A percentile compares a stretch with the other conserved stretches of the same genome.
phyloP scores from a whole-genome alignment of 2,329 filamentous ascomycete genomes.

The Aspergillus ochraceoroseus region DNA sequence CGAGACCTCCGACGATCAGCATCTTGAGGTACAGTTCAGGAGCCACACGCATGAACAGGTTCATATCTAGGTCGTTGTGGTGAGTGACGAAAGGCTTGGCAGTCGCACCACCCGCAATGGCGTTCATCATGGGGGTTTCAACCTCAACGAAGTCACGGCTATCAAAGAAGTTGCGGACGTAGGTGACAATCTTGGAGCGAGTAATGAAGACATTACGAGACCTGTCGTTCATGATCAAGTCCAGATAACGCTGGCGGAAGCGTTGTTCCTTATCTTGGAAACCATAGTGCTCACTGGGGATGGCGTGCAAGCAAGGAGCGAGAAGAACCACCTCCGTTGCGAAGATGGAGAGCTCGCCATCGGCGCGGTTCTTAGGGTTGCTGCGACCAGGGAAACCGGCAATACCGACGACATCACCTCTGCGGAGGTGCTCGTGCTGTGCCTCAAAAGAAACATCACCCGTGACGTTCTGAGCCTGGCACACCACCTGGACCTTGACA shows the following conservation, averaged over 20 bases:
- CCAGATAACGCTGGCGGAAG: slow-evolving; percentile 87
- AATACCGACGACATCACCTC: slow-evolving; percentile 90
- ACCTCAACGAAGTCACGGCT: slow-evolving; percentile 85
- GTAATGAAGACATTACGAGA: slow-evolving; percentile 79
- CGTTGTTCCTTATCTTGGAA: slow-evolving; percentile 94
- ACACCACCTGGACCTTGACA: slow-evolving; percentile 82
- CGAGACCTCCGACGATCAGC: slow-evolving; percentile 85
- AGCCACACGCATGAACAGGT: slow-evolving; percentile 90
- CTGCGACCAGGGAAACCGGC: slow-evolving; percentile 80
- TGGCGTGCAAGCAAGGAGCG: slow-evolving; percentile 83
- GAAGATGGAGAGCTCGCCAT: slow-evolving; percentile 91
- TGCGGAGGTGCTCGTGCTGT: slow-evolving; percentile 81
- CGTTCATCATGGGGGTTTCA: slow-evolving; percentile 96
- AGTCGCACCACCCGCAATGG: slow-evolving; percentile 90
- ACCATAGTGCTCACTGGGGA: slow-evolving; percentile 80
- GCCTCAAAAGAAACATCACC: slow-evolving; percentile 69
- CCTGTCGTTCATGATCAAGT: slow-evolving; percentile 92
- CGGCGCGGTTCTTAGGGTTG: slow-evolving; percentile 78
- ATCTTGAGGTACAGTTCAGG: slow-evolving; percentile 97
- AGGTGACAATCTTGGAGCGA: slow-evolving; percentile 80
- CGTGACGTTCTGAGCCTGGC: slow-evolving; percentile 72
- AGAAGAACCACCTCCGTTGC: slow-evolving; percentile 80
- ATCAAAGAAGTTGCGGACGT: slow-evolving; percentile 85
- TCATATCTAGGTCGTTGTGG: slow-evolving; percentile 93
- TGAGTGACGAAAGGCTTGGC: slow-evolving; percentile 92